Percentiles rank a stretch among this genome's conserved stretches.
Evolutionary conservation across 768 basidiomycete genomes (phyloP).

Genomic region (Lactifluus volemus): DNA sequence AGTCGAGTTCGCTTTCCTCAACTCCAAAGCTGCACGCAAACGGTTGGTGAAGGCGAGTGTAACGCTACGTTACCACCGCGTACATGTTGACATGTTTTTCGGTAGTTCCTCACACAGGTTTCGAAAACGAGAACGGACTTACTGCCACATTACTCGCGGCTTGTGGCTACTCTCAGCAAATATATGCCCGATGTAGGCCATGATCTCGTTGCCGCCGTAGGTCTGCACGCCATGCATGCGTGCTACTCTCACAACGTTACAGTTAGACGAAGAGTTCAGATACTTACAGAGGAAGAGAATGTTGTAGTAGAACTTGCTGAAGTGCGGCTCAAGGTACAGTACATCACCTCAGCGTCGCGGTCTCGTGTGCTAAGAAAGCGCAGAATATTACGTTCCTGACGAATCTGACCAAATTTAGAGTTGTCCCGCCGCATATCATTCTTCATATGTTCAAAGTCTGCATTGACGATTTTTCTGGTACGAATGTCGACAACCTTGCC

Average conservation of each 20-base stretch:
- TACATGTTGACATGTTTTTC: neutral
- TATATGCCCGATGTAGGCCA: constrained; percentile 93
- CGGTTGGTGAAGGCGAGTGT: constrained; percentile 67
- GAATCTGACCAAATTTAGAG: constrained; percentile 90
- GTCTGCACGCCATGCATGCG: constrained; percentile 22
- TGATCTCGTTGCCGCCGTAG: constrained; percentile 72
- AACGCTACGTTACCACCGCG: too few relatives aligned
- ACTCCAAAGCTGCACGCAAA: constrained; percentile 94
- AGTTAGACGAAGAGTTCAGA: constrained; percentile 96
- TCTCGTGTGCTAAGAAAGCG: neutral
- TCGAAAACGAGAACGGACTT: constrained; percentile 86
- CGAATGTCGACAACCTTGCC: constrained; percentile 90
- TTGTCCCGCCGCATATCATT: constrained; percentile 86
- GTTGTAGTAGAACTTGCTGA: constrained; percentile 86
- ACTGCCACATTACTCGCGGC: constrained; percentile 84
- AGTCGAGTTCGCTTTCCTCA: constrained; percentile 92
- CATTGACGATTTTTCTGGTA: constrained; percentile 87
- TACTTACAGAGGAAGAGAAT: constrained; percentile 90
- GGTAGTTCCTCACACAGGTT: constrained; percentile 70
- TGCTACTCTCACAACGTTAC: constrained; percentile 3
- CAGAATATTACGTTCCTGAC: constrained; percentile 86
- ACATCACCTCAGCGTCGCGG: neutral
- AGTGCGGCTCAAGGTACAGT: constrained; percentile 67
- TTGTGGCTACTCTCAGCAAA: constrained; percentile 78
- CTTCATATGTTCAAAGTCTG: constrained; percentile 96